Evolutionary conservation across 1,284 basidiomycete genomes (phyloP), one percentile per base, ranked within the genome.

Genomic region (Marasmius oreades): DNA sequence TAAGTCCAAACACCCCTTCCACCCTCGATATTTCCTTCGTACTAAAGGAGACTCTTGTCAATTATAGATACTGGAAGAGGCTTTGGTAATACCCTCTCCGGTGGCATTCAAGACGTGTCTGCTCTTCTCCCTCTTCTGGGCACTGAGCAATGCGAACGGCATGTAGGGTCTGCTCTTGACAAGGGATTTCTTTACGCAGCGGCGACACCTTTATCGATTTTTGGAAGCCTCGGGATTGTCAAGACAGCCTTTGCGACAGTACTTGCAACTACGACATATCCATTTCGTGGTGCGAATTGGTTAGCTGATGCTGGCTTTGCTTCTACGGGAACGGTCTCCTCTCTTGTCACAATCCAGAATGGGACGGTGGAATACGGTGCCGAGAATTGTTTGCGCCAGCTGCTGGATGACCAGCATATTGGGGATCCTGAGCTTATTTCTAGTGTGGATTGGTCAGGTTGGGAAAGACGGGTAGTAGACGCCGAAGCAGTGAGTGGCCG

Each of bases 121-220:
- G 58, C 55, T 5, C 18, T 59, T 23, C 58, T 53, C 12, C 52
- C 52, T n/a, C 48, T 59, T 3, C 23, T 59, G 8, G 57, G 57
- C 5, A 55, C 57, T 14, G 50, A 59, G 20, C 34, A 59, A 28
- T 59, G 57, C 44, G 50, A 59, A 28, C 14, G 20, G 1, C 57
- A 59, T 24, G 47, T 52, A 28, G 53, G 50, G 2, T 55, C 37
- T 3, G 53, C 57, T n/a, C 50, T 59, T 3, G 39, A 55, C 14
- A 53, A 53, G 1, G 57, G 57, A 7, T 59, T 31, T 26, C 50
- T 59, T 3, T 59, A 59, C 12, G 53, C 57, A 1, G 53, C 57
- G 2, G 42, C 55, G 7, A 47, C 53, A 7, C 50, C 53, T 1
- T 3, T 59, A 37, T 59, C 57, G 2, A 55, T 59, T 11, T 59